phyloP scores from a whole-genome alignment of 139 green algal genomes.

The Dunaliella sp. region DNA sequence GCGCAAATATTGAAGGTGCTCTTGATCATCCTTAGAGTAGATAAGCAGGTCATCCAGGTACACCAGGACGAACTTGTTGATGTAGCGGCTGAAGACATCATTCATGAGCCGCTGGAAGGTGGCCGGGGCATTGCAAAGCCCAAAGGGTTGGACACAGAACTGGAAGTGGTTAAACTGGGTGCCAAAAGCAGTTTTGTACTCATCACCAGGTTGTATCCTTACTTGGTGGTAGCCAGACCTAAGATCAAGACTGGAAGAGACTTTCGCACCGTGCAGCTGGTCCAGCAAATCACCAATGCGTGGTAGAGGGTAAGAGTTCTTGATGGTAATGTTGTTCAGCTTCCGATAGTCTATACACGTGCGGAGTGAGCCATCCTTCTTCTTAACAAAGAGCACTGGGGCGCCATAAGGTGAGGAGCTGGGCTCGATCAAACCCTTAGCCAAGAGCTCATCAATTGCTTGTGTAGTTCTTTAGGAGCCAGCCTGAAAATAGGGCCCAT shows the following conservation, averaged over 20 bases:
- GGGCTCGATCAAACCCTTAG: too few species aligned
- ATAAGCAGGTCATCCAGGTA: conserved; percentile 48
- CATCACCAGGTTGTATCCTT: background rate
- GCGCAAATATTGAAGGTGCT: too few species aligned
- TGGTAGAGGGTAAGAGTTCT: conserved; percentile 32
- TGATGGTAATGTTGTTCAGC: conserved; percentile 11
- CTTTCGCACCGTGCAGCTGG: conserved; percentile 15
- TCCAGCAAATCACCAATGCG: conserved; percentile 51
- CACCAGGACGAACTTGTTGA: conserved; percentile 23
- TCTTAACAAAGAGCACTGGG: too few species aligned
- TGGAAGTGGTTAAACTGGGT: conserved; percentile 40
- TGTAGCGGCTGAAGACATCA: background rate
- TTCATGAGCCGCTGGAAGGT: conserved; percentile 52
- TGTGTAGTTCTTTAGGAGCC: too few species aligned
- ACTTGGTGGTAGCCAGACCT: conserved; percentile 34
- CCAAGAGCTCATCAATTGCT: too few species aligned
- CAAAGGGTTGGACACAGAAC: conserved; percentile 40
- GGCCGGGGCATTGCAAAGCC: conserved; percentile 54
- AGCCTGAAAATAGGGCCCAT: too few species aligned
- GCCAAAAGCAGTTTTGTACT: conserved; percentile 25
- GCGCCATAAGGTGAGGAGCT: too few species aligned
- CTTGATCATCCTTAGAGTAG: too few species aligned
- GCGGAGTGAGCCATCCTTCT: background rate
- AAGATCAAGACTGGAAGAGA: conserved; percentile 43
- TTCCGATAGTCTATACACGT: background rate